A percentile compares a stretch with the other conserved stretches of the same genome.
phyloP scores from a whole-genome alignment of 768 basidiomycete species.

The Leccinum uliginosum region DNA sequence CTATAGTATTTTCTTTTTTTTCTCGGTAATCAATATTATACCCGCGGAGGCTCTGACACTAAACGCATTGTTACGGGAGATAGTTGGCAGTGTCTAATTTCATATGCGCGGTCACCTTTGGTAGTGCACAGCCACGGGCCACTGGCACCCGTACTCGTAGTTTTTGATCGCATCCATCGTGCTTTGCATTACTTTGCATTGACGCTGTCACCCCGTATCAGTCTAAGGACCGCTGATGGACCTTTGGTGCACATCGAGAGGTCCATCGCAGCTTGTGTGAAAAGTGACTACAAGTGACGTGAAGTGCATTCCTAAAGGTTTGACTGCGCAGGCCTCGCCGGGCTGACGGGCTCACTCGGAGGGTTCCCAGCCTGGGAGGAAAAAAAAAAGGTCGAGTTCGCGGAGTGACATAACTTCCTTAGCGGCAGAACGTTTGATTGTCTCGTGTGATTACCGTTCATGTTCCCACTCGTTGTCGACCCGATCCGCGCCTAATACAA shows the following conservation, averaged over 20 bases:
- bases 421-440: not conserved
- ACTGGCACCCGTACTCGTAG: not conserved
- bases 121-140: conserved; percentile 7
- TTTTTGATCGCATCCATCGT: conserved; percentile 7
- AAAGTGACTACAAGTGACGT: conserved; percentile 17
- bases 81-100: conserved; percentile 13
- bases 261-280: conserved; percentile 16
- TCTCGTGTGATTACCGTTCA: not conserved
- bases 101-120: conserved; percentile 14
- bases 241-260: conserved; percentile 1
- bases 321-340: conserved; percentile 3
- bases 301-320: conserved; percentile 3
- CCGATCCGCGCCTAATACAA: not conserved
- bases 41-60: conserved; percentile 17
- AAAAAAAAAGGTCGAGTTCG: not conserved
- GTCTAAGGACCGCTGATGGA: conserved; percentile 17
- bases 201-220: conserved; percentile 22
- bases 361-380: conserved; percentile 10
- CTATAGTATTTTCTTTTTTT: conserved; percentile 35
- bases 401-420: conserved; percentile 5
- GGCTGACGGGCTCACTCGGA: not conserved
- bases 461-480: conserved; percentile 4
- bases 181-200: conserved; percentile 12
- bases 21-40: conserved; percentile 18
- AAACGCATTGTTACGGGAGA: conserved; percentile 8